A percentile compares a stretch with the other conserved stretches of the same genome.
Evolutionary conservation across 2,329 filamentous ascomycete genomes (phyloP).

Genomic region (Cryphonectria naterciae): DNA sequence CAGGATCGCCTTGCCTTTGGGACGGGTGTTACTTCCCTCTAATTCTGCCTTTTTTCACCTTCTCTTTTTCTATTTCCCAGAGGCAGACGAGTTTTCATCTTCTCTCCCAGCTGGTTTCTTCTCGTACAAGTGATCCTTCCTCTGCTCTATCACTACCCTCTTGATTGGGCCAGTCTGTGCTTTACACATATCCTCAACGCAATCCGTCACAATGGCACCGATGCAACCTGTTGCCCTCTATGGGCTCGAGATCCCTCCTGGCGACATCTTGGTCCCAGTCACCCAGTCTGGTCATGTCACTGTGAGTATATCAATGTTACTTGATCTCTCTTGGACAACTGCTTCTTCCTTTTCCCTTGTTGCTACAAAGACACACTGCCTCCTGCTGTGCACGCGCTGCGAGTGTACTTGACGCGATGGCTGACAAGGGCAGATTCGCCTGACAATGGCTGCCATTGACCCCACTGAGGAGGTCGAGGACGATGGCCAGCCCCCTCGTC

Average conservation of each 20-base stretch:
- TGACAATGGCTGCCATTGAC: slow-evolving; percentile 98
- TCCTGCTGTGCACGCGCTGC: not conserved
- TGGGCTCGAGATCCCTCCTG: slow-evolving; percentile 86
- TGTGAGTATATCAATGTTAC: slow-evolving; percentile 63
- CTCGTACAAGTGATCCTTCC: slow-evolving; percentile 17
- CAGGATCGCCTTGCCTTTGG: slow-evolving; percentile 12
- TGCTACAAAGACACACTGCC: not conserved
- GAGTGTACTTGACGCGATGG: not conserved
- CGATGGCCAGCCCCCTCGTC: slow-evolving; percentile 61
- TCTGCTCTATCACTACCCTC: not conserved
- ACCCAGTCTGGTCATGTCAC: slow-evolving; percentile 79
- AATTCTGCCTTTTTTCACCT: not conserved
- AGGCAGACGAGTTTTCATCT: slow-evolving; percentile 13
- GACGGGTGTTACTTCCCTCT: slow-evolving; percentile 1
- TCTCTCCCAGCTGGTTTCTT: not conserved
- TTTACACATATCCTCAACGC: not conserved
- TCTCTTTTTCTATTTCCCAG: not conserved
- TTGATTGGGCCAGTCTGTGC: slow-evolving; percentile 3
- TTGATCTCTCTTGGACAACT: not conserved
- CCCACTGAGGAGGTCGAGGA: slow-evolving; percentile 77
- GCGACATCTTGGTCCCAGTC: slow-evolving; percentile 80
- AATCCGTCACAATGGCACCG: slow-evolving; percentile 54
- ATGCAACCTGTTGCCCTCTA: slow-evolving; percentile 76
- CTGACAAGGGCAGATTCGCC: slow-evolving; percentile 71
- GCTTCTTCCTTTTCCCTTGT: not conserved